Base-by-base conservation (phyloP, 139 green algal genomes). In the Picochlorum sp. region DNA sequence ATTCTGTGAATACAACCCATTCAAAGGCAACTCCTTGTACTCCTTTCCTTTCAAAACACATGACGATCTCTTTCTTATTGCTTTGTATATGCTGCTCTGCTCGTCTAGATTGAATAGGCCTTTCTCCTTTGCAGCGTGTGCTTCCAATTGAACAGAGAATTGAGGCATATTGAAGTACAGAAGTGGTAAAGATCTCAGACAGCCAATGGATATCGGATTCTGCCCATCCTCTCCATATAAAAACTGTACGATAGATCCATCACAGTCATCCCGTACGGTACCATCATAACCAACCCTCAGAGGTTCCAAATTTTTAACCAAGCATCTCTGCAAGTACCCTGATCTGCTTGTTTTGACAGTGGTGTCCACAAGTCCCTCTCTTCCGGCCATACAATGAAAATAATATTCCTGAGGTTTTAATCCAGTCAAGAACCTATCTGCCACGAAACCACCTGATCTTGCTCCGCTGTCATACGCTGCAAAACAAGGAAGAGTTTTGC, bases 371-470 rank as follows among this genome's bases (percentile, higher is more conserved):
- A 98, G 83, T 1, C 94, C 94, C 69, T 99, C 94, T 2, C 94
- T 77, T 6, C 94, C 94, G 1, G 94, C 94, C 94, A 99, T 99
- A 80, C 93, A 98, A 72, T 99, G 94, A 72, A 99, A 99, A 77
- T 96, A 98, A 69, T 97, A 99, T 75, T 99, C 94, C 75, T 96
- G 89, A 6, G 82, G 85, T 21, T 81, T 65, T 60, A 81, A 61
- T 6, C 78, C 75, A 7, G 83, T 86, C 20, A 96, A 81, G 76
- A 97, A 96, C n/a, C 94, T 82, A 71, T 98, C 92, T 1, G 72
- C 86, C 14, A 99, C 87, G 73, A 96, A 99, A 15, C 89, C 89
- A 24, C 87, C 87, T 4, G 80, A 79, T 5, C 88, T 61, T 2
- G 83, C 86, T 24, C 83, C 81, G n/a, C 57, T 61, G 65, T 97